phyloP scores from a whole-genome alignment of 495 filamentous ascomycete genomes.

The Penicillium coffeae region DNA sequence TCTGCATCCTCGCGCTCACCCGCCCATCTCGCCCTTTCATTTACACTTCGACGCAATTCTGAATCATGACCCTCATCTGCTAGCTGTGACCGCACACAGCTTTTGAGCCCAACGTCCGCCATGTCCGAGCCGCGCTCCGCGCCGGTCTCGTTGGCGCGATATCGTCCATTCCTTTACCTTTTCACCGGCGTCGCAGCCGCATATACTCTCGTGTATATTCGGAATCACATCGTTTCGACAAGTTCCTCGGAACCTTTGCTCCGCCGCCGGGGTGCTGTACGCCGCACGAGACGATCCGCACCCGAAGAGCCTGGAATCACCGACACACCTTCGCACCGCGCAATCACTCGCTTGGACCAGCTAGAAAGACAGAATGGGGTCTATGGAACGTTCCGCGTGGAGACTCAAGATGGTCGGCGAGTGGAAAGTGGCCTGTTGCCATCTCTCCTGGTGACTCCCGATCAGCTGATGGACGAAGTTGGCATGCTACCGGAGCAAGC shows the following conservation, averaged over 20 bases:
- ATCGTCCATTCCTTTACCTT: conserved; percentile 48
- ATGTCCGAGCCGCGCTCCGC: conserved; percentile 37
- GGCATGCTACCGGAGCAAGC: conserved; percentile 40
- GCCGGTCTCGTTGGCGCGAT: conserved; percentile 40
- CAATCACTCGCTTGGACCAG: conserved; percentile 43
- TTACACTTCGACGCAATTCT: background rate
- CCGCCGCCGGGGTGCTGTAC: conserved; percentile 47
- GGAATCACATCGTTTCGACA: conserved; percentile 31
- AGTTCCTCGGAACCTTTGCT: conserved; percentile 28
- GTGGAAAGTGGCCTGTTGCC: conserved; percentile 47
- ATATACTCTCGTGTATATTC: conserved; percentile 46
- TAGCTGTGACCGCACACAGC: conserved; percentile 19
- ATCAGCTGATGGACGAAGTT: conserved; percentile 45
- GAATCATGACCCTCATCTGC: conserved; percentile 7
- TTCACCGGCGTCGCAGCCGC: conserved; percentile 48
- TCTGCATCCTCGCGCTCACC: background rate
- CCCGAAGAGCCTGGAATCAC: conserved; percentile 19
- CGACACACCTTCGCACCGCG: conserved; percentile 37
- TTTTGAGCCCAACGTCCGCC: conserved; percentile 18
- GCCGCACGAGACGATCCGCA: conserved; percentile 35
- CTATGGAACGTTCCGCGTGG: conserved; percentile 47
- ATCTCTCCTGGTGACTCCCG: conserved; percentile 40
- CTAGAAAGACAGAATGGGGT: conserved; percentile 45
- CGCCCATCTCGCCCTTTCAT: background rate
- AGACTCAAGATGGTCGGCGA: conserved; percentile 45